A percentile compares a stretch with the other conserved stretches of the same genome.
phyloP scores from a whole-genome alignment of 1,139 yeast species.

The Nakaseomyces kungkrabaensis region DNA sequence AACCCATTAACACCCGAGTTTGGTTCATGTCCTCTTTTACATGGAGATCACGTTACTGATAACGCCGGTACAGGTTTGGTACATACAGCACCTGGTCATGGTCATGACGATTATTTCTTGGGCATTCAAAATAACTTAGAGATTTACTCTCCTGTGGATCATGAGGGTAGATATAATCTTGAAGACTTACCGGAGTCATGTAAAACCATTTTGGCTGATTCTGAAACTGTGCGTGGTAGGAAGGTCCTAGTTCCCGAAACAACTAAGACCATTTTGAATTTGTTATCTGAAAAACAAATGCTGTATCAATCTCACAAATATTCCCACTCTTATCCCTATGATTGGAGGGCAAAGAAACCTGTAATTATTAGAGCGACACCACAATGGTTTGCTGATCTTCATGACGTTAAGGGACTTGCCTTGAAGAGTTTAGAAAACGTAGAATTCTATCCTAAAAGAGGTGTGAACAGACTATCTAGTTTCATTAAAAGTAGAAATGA shows the following conservation, averaged over 20 bases:
- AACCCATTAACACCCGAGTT: conserved; percentile 45
- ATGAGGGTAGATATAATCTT: conserved; percentile 48
- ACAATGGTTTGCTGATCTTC: conserved; percentile 92
- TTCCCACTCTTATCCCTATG: conserved; percentile 85
- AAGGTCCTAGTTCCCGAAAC: conserved; percentile 54
- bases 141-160: conserved; percentile 71
- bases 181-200: conserved; percentile 16
- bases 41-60: conserved; percentile 75
- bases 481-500: conserved; percentile 74
- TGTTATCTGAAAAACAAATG: conserved; percentile 39
- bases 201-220: conserved; percentile 31
- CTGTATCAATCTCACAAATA: conserved; percentile 43
- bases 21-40: conserved; percentile 47
- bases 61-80: conserved; percentile 90
- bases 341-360: conserved; percentile 94
- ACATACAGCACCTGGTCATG: conserved; percentile 97
- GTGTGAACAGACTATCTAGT: conserved; percentile 58
- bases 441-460: conserved; percentile 61
- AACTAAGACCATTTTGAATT: conserved; percentile 37
- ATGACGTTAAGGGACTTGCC: conserved; percentile 57
- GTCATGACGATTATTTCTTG: conserved; percentile 79
- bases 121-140: conserved; percentile 50
- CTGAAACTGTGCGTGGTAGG: conserved; percentile 40
- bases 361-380: conserved; percentile 93
- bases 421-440: conserved; percentile 51